Conservation (phyloP, 768 basidiomycete species). For the Phaffia australis region DNA sequence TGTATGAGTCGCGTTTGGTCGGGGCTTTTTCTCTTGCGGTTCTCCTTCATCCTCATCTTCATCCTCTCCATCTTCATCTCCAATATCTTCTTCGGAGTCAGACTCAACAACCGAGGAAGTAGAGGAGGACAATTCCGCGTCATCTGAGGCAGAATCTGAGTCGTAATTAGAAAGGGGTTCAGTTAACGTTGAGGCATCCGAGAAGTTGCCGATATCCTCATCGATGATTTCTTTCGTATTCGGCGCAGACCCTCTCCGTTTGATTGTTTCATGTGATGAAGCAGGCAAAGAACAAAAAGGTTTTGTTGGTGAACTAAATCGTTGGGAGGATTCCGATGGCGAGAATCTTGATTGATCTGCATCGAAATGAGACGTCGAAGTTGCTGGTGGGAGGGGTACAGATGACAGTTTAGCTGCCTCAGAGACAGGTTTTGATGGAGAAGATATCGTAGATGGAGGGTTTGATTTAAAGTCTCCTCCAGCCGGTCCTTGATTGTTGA, state of each 20-base stretch:
- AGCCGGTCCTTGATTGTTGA: no score
- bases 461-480: no score
- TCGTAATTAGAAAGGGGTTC: conserved; percentile 25
- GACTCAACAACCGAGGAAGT: conserved; percentile 1
- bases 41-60: background rate
- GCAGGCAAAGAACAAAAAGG: no score
- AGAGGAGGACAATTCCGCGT: background rate
- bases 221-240: background rate
- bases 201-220: conserved; percentile 15
- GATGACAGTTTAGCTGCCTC: background rate
- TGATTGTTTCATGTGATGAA: no score
- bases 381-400: background rate
- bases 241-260: no score
- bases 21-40: no score
- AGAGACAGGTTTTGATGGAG: no score
- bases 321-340: no score
- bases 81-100: conserved; percentile 16
- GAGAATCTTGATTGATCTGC: background rate
- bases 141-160: conserved; percentile 2
- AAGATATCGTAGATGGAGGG: no score
- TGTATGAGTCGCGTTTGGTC: background rate
- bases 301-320: no score
- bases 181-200: conserved; percentile 25
- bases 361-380: background rate
- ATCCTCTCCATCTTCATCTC: background rate